Conservation (phyloP, 2,329 filamentous ascomycete species). For the Zarea fungicola region DNA sequence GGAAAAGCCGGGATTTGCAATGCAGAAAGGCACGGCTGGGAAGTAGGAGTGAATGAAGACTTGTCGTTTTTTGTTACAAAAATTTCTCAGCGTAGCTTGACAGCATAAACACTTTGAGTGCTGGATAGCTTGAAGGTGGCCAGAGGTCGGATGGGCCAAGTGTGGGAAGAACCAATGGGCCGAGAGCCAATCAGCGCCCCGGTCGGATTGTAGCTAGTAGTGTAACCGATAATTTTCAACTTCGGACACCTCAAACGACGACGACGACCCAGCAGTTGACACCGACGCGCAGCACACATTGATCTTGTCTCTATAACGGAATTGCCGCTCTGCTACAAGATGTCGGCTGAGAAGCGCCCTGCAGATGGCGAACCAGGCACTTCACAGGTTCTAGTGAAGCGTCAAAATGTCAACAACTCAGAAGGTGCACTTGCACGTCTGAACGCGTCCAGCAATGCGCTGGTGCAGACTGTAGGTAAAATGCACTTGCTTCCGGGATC, state of each 20-base stretch:
- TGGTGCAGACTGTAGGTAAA: constrained; percentile 46
- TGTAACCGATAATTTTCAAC: constrained; percentile 9
- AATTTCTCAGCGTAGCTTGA: no score
- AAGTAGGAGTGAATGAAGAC: no score
- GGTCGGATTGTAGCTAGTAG: constrained; percentile 5
- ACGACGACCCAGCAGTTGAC: not conserved
- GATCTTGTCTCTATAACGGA: not conserved
- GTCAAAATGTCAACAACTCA: constrained; percentile 63
- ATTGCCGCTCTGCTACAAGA: constrained; percentile 31
- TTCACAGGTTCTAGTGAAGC: constrained; percentile 80
- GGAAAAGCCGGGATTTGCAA: no score
- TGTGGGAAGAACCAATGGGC: constrained; percentile 31
- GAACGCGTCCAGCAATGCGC: constrained; percentile 43
- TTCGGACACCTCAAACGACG: not conserved
- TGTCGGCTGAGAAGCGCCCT: constrained; percentile 89
- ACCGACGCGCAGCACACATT: not conserved
- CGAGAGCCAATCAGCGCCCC: constrained; percentile 24
- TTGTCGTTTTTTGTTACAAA: no score
- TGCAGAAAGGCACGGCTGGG: no score
- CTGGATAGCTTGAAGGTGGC: constrained; percentile 19
- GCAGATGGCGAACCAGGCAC: constrained; percentile 78
- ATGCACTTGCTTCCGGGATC: not conserved
- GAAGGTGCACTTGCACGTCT: constrained; percentile 45
- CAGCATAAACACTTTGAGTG: not conserved
- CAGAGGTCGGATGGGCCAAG: constrained; percentile 16